phyloP scores from a whole-genome alignment of 352 stramenopile genomes.

The Saprolegnia parasitica region DNA sequence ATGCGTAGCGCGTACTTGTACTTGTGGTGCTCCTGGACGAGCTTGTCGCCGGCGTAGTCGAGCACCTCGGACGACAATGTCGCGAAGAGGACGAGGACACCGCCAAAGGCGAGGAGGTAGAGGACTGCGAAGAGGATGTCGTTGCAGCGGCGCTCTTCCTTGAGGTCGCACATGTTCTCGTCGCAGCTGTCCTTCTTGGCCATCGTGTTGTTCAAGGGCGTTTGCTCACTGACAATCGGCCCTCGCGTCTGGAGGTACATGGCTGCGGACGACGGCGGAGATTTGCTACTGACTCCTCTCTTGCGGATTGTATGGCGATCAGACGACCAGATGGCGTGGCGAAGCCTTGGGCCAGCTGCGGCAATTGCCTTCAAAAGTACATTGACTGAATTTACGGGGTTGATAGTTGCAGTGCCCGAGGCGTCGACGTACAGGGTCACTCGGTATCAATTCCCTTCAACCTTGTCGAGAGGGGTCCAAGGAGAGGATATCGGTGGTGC shows the following conservation, averaged over 20 bases:
- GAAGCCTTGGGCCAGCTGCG: background rate
- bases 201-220: conserved; percentile 1
- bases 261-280: background rate
- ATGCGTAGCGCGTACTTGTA: conserved; percentile 55
- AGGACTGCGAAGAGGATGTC: conserved; percentile 22
- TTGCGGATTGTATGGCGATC: background rate
- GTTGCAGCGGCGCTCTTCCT: conserved; percentile 24
- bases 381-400: background rate
- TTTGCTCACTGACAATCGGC: conserved; percentile 1
- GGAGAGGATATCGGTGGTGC: too few relatives aligned
- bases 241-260: background rate
- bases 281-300: background rate
- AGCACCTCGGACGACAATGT: conserved; percentile 12
- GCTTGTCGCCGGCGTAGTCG: conserved; percentile 14
- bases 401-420: too few relatives aligned
- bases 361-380: background rate
- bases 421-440: too few relatives aligned
- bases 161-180: conserved; percentile 20
- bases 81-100: conserved; percentile 19
- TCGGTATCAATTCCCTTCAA: too few relatives aligned
- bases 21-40: conserved; percentile 39
- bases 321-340: background rate
- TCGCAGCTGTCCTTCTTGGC: background rate
- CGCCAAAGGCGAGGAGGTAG: conserved; percentile 17
- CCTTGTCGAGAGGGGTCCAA: too few relatives aligned